Conservation (phyloP, 148 eudicot genomes). For the Persicaria tinctoria region DNA sequence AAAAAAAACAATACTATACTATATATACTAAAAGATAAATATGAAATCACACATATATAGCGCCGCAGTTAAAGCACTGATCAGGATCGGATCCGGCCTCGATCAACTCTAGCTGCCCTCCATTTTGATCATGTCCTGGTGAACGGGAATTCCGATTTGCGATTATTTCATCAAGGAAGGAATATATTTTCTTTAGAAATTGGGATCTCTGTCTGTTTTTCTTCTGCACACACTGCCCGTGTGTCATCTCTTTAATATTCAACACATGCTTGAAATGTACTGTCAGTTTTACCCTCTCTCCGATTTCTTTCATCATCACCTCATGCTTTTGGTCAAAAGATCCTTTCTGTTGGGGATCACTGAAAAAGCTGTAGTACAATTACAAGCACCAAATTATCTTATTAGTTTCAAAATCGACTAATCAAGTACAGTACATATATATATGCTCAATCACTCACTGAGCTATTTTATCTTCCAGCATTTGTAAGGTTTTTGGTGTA, state of each 20-base stretch:
- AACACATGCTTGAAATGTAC: neutral
- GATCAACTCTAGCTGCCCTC: too few species aligned
- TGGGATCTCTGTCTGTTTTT: conserved; percentile 2
- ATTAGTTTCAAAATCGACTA: neutral
- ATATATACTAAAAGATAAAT: too few species aligned
- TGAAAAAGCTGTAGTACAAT: neutral
- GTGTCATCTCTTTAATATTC: neutral
- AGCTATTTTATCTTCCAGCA: neutral
- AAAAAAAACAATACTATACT: too few species aligned
- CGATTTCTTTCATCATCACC: neutral
- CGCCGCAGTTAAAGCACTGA: too few species aligned
- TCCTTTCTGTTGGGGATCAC: neutral
- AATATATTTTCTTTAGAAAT: neutral
- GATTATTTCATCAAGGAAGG: neutral
- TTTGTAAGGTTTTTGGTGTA: neutral
- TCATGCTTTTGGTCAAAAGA: neutral
- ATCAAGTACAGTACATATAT: too few species aligned
- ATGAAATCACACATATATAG: too few species aligned
- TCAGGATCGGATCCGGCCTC: too few species aligned
- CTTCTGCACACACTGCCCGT: neutral
- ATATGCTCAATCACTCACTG: neutral
- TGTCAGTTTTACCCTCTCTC: neutral
- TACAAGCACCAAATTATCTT: neutral
- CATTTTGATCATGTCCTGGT: too few species aligned
- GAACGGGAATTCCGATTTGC: too few species aligned